phyloP scores from a whole-genome alignment of 106 monocot genomes.

The Dendrobium officinale region DNA sequence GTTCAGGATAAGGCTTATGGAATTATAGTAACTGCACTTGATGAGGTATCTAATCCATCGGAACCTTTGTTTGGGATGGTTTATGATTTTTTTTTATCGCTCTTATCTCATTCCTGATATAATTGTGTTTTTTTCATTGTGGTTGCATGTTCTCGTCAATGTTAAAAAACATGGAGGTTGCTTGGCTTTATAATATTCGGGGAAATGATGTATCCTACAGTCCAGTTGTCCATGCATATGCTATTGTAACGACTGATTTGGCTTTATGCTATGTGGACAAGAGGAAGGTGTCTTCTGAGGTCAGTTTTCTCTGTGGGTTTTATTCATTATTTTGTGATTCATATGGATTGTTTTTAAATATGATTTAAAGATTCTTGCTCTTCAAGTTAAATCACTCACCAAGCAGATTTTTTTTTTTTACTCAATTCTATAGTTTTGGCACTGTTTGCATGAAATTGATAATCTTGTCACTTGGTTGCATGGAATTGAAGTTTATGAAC shows the following conservation, averaged over 20 bases:
- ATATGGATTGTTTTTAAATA: not conserved
- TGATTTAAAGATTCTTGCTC: not conserved
- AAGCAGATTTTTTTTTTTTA: not conserved
- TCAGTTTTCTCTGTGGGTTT: conserved; percentile 16
- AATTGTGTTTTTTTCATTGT: not conserved
- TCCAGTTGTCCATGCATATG: conserved; percentile 93
- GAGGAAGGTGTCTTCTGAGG: conserved; percentile 87
- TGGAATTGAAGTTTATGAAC: not conserved
- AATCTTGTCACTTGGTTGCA: not conserved
- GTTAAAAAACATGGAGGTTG: conserved; percentile 44
- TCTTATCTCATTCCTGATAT: not conserved
- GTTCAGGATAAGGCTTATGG: conserved; percentile 54
- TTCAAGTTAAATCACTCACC: not conserved
- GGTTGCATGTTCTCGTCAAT: not conserved
- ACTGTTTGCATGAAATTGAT: not conserved
- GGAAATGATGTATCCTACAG: conserved; percentile 83
- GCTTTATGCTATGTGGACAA: conserved; percentile 93
- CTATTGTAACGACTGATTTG: conserved; percentile 61
- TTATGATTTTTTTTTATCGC: not conserved
- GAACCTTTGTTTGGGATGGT: not conserved
- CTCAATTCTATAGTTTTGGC: not conserved
- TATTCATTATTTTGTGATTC: not conserved
- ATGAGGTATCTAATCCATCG: conserved; percentile 54
- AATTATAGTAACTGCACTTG: conserved; percentile 72
- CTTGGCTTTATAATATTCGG: conserved; percentile 91